A percentile compares a stretch with the other conserved stretches of the same genome.
Conservation (phyloP, 1,284 basidiomycete genomes). For the Singerocomus rubriflavus region DNA sequence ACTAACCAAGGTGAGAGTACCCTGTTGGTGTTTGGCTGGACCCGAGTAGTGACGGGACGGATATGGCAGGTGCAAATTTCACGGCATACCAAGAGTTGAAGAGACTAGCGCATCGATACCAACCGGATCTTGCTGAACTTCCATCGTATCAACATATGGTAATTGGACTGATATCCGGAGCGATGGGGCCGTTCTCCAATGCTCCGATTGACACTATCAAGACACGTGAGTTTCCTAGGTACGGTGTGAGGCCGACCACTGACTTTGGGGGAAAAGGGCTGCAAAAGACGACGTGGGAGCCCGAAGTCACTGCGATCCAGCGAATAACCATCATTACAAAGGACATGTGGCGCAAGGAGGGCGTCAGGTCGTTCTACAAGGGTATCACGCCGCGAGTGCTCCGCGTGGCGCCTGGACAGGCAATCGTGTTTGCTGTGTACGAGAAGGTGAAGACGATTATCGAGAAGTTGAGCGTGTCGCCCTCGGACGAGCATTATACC, state of each 20-base stretch:
- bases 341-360: slow-evolving; percentile 95
- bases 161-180: slow-evolving; percentile 94
- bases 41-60: not conserved
- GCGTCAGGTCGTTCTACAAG: slow-evolving; percentile 89
- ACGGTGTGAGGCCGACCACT: slow-evolving; percentile 12
- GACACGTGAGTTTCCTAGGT: slow-evolving; percentile 60
- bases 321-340: slow-evolving; percentile 78
- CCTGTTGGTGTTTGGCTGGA: not conserved
- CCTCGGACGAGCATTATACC: slow-evolving; percentile 59
- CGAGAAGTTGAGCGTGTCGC: slow-evolving; percentile 62
- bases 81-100: slow-evolving; percentile 98
- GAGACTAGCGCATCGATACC: slow-evolving; percentile 70
- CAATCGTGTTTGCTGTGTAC: slow-evolving; percentile 89
- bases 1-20: slow-evolving; percentile 85
- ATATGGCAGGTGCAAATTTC: slow-evolving; percentile 83
- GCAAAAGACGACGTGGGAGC: slow-evolving; percentile 80
- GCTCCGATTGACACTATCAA: slow-evolving; percentile 98
- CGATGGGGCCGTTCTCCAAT: slow-evolving; percentile 96
- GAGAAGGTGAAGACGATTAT: slow-evolving; percentile 77
- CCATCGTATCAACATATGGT: slow-evolving; percentile 95
- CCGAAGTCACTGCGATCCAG: slow-evolving; percentile 75
- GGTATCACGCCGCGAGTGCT: slow-evolving; percentile 97
- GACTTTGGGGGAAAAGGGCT: slow-evolving; percentile 47
- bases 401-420: slow-evolving; percentile 94
- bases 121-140: slow-evolving; percentile 74